These are phyloP conservation scores for Ormosia emarginata DNA, from an alignment of 306 rosid genomes.

Conservation along the genomic window DNA sequence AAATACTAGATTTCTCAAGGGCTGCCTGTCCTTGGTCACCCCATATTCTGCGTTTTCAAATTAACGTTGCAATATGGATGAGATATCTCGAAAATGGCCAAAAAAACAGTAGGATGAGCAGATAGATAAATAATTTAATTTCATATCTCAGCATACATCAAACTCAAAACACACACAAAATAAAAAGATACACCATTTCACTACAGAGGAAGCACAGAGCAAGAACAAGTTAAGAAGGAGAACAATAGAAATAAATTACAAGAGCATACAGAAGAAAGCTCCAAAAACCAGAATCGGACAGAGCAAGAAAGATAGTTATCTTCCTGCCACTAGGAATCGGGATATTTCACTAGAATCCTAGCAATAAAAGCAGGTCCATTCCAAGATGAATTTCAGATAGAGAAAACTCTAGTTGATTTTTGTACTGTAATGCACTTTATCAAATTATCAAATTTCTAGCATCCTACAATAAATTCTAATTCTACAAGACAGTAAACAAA, in stretches of 20 bases:
- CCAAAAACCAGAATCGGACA: not conserved
- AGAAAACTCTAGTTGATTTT: not conserved
- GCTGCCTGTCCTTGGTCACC: conserved; percentile 83
- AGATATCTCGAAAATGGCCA: not conserved
- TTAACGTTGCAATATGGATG: not conserved
- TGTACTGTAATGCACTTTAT: not conserved
- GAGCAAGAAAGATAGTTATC: not conserved
- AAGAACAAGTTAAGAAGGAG: not conserved
- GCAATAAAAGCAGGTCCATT: not conserved
- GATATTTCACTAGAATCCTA: not conserved
- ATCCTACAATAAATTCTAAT: not conserved
- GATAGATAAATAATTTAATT: not conserved
- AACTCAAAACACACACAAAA: not conserved
- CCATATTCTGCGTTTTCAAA: conserved; percentile 65
- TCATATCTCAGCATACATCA: not conserved
- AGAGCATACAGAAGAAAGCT: not conserved
- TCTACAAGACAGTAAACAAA: not conserved
- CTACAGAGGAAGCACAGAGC: not conserved
- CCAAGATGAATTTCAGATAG: not conserved
- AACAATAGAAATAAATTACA: not conserved
- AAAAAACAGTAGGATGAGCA: not conserved
- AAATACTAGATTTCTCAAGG: conserved; percentile 79
- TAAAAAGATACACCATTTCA: not conserved
- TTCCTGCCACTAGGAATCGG: not conserved
- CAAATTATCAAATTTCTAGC: conserved; percentile 5